Conservation (phyloP, 306 rosid species). For the Oxytropis ochrocephala region DNA sequence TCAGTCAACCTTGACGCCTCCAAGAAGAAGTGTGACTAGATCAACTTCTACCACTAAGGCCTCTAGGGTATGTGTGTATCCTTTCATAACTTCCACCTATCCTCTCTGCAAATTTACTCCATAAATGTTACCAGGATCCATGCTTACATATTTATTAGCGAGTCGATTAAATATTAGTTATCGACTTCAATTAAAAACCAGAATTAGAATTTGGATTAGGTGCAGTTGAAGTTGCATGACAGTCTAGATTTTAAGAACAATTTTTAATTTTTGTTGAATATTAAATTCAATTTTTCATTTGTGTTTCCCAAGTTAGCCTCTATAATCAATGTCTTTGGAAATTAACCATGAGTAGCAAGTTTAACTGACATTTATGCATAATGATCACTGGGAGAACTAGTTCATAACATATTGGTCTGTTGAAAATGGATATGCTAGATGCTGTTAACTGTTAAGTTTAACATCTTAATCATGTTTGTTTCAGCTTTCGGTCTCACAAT, state of each 20-base stretch:
- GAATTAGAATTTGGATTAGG: too few species aligned
- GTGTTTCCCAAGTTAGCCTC: too few species aligned
- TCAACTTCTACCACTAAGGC: conserved; percentile 66
- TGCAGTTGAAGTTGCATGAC: too few species aligned
- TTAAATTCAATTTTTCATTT: too few species aligned
- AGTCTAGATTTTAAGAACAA: too few species aligned
- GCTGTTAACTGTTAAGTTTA: not conserved
- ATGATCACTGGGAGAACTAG: too few species aligned
- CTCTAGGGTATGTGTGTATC: conserved; percentile 61
- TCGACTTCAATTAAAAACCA: too few species aligned
- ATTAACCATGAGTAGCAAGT: too few species aligned
- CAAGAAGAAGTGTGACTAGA: conserved; percentile 55
- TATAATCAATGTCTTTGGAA: too few species aligned
- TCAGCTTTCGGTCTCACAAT: conserved; percentile 91
- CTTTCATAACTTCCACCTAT: conserved; percentile 14
- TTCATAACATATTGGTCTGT: not conserved
- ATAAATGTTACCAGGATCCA: not conserved
- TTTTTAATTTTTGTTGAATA: too few species aligned
- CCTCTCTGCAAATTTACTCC: not conserved
- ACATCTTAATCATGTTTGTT: conserved; percentile 23
- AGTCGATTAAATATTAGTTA: not conserved
- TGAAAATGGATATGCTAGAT: not conserved
- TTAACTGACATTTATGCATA: too few species aligned
- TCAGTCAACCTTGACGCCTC: conserved; percentile 40
- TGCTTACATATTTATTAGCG: not conserved